A percentile compares a stretch with the other conserved stretches of the same genome.
Conservation (phyloP, 2,329 filamentous ascomycete species). For the Akanthomyces lecanii region DNA sequence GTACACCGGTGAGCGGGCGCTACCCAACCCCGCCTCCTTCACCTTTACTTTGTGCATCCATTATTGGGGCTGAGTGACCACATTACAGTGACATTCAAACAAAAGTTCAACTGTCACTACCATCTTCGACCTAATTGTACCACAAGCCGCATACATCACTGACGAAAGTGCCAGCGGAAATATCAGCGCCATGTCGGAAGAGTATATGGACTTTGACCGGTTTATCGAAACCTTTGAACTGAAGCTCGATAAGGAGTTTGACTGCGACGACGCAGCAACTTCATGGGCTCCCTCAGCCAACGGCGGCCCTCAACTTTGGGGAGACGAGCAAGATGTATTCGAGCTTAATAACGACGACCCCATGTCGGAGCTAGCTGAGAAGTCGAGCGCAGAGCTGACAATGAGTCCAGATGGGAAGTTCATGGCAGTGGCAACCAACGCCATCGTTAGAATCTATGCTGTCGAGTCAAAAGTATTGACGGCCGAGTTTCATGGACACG, state of each 20-base stretch:
- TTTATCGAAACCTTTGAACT: slow-evolving; percentile 9
- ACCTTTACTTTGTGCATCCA: background rate
- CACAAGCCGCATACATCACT: too few species aligned
- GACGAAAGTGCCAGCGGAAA: background rate
- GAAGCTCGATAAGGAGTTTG: slow-evolving; percentile 13
- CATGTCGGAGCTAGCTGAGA: slow-evolving; percentile 7
- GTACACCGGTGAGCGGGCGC: background rate
- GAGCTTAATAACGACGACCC: slow-evolving; percentile 7
- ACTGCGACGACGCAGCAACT: background rate
- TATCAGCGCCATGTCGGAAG: background rate
- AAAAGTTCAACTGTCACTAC: background rate
- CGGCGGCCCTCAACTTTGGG: slow-evolving; percentile 4
- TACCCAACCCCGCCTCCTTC: background rate
- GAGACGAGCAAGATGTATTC: slow-evolving; percentile 4
- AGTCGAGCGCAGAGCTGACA: slow-evolving; percentile 1
- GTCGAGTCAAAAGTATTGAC: slow-evolving; percentile 3
- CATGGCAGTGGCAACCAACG: slow-evolving; percentile 10
- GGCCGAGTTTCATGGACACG: slow-evolving; percentile 5
- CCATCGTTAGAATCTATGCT: slow-evolving; percentile 4
- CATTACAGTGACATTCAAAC: background rate
- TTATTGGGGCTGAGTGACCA: background rate
- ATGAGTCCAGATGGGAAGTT: slow-evolving; percentile 4
- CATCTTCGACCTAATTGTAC: too few species aligned
- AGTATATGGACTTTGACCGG: slow-evolving; percentile 14
- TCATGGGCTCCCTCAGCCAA: slow-evolving; percentile 11